Evolutionary conservation across 352 stramenopile species (phyloP).

Genomic region (Globisporangium middletonii): DNA sequence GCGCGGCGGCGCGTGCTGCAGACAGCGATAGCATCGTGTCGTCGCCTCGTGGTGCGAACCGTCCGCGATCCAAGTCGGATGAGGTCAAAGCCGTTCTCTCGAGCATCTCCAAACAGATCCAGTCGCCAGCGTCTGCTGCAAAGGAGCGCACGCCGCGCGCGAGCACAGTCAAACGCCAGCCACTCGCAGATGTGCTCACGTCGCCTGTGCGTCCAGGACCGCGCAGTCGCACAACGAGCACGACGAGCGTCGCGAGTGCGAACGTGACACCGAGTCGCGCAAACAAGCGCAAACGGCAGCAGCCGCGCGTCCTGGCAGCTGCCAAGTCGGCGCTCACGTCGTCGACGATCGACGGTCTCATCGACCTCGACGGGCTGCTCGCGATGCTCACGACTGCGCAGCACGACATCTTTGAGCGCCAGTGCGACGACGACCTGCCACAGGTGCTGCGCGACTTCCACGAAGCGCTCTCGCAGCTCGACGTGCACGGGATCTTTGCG

Average conservation of each 20-base stretch:
- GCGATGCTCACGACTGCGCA: slow-evolving; percentile 42
- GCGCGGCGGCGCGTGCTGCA: neutral
- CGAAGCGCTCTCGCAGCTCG: slow-evolving; percentile 59
- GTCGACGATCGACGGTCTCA: slow-evolving; percentile 21
- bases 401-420: slow-evolving; percentile 45
- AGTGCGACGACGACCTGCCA: slow-evolving; percentile 50
- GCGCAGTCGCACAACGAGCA: slow-evolving; percentile 2
- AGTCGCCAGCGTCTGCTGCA: neutral
- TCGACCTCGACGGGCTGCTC: slow-evolving; percentile 43
- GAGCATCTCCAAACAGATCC: slow-evolving; percentile 8
- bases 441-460: slow-evolving; percentile 65
- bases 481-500: slow-evolving; percentile 84
- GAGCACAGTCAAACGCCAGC: neutral
- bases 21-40: neutral
- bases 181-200: neutral
- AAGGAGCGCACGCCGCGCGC: neutral
- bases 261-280: slow-evolving; percentile 1
- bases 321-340: slow-evolving; percentile 4
- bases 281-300: slow-evolving; percentile 6
- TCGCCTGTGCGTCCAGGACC: slow-evolving; percentile 2
- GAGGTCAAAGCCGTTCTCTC: slow-evolving; percentile 11
- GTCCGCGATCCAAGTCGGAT: slow-evolving; percentile 13
- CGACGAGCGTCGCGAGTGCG: slow-evolving; percentile 2
- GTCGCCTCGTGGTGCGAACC: neutral
- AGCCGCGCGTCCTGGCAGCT: slow-evolving; percentile 12